Conservation (phyloP, 768 basidiomycete species). For the Phaffia tasmanica region DNA sequence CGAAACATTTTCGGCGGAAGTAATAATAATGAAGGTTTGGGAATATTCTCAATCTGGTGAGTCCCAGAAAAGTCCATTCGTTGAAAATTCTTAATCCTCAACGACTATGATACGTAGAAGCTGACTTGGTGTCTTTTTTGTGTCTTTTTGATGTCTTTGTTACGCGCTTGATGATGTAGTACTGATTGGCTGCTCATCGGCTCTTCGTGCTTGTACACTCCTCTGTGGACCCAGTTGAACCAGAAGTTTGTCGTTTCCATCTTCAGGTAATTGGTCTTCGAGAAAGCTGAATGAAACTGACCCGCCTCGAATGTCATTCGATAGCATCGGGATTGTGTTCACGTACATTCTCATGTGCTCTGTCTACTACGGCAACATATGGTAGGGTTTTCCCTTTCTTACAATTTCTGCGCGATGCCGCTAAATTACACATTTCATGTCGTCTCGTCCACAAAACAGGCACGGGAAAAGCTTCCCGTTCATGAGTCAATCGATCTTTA, state of each 20-base stretch:
- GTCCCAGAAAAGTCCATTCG: no score
- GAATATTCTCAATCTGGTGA: slow-evolving; percentile 26
- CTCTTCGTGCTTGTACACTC: slow-evolving; percentile 33
- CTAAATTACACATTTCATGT: no score
- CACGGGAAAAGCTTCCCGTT: slow-evolving; percentile 35
- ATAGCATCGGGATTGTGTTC: slow-evolving; percentile 27
- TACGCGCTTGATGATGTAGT: not conserved
- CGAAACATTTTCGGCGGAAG: slow-evolving; percentile 41
- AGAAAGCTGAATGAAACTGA: not conserved
- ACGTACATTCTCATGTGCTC: slow-evolving; percentile 30
- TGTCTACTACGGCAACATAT: slow-evolving; percentile 32
- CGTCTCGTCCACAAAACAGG: no score
- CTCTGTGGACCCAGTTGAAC: slow-evolving; percentile 33
- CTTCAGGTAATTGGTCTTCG: not conserved
- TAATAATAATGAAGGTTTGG: slow-evolving; percentile 39
- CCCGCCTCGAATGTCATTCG: not conserved
- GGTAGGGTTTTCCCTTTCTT: slow-evolving; percentile 22
- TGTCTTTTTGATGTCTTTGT: no score
- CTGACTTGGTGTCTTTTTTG: no score
- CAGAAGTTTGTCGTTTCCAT: not conserved
- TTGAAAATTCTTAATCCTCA: no score
- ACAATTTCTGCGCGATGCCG: no score
- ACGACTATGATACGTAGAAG: no score
- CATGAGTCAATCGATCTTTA: slow-evolving; percentile 30
- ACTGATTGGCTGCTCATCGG: slow-evolving; percentile 28